Evolutionary conservation across 176 grass and related monocot species (phyloP), one percentile per base, ranked within the genome.

Genomic region (Phoenix dactylifera): DNA sequence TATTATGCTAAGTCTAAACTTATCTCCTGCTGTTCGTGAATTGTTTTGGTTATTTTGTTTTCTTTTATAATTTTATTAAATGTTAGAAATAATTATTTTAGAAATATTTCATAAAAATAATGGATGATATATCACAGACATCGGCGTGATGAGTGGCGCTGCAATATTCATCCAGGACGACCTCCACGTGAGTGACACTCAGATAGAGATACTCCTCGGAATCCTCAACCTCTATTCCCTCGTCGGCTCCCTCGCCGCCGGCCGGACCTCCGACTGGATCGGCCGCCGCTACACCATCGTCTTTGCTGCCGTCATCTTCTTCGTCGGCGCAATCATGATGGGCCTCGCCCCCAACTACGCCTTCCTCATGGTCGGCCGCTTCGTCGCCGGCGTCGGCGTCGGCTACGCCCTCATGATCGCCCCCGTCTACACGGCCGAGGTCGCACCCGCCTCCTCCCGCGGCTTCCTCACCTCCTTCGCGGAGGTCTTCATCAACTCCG

Each of bases 231-330:
- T 97, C 52, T 91, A 52, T 79, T 89, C 92, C 15, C 78, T 97
- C 16, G 25, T 91, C 6, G 92, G 92, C 50, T 88, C 92, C 53
- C 60, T 97, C 0, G 82, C 87, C 12, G 92, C 87, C 35, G 92
- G 92, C 5, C 74, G 75, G 32, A 87, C 82, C 50, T 88, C 92
- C 0, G 92, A 96, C 76, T 88, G 87, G 92, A 59, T 96, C 62
- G 92, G 92, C 0, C 75, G 92, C 6, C 80, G 87, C 9, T 88
- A 88, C 92, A 97, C 92, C 61, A 97, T 97, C 66, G 75, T 88
- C 23, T 68, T 97, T 7, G 87, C 92, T n/a, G 18, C 83, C 17
- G 62, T 18, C 62, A 90, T 91, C 52, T 97, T 97, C 79, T 85
- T 97, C 64, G 26, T 69, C 16, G 92, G 92, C 50, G 84, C 87